Evolutionary conservation across 371 early-diverging fungal species (phyloP).

Genomic region (Apophysomyces elegans): DNA sequence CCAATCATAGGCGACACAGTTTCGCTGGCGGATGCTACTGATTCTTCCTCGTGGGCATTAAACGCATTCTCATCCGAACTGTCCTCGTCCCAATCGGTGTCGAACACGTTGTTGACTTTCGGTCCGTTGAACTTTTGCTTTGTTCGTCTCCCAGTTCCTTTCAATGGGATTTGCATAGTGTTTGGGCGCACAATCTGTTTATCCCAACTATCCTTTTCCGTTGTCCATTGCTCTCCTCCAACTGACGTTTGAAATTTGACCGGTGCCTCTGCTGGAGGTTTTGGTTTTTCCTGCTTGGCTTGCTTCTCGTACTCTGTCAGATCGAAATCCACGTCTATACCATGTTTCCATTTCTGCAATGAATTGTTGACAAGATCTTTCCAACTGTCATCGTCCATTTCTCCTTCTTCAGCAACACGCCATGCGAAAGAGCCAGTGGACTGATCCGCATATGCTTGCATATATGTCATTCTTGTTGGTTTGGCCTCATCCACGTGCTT

Average conservation of each 20-base stretch:
- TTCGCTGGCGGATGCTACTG: neutral
- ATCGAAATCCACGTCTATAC: constrained; percentile 23
- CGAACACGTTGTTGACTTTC: constrained; percentile 21
- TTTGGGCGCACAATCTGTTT: constrained; percentile 27
- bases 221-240: neutral
- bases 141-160: constrained; percentile 23
- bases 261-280: neutral
- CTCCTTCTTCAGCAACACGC: constrained; percentile 9
- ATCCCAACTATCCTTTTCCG: constrained; percentile 29
- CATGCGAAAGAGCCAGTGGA: constrained; percentile 27
- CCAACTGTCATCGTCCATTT: constrained; percentile 28
- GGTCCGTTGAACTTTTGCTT: constrained; percentile 30
- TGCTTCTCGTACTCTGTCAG: constrained; percentile 14
- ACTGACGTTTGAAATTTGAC: constrained; percentile 16
- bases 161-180: constrained; percentile 39
- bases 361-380: constrained; percentile 23
- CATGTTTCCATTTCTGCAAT: constrained; percentile 19
- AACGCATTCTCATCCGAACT: constrained; percentile 11
- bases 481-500: neutral
- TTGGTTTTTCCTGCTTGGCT: neutral
- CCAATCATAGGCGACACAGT: neutral
- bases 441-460: constrained; percentile 9
- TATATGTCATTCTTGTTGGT: neutral
- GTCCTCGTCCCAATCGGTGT: constrained; percentile 1
- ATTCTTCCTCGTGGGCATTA: neutral